phyloP scores from a whole-genome alignment of 1,284 basidiomycete species.

The Grifola frondosa region DNA sequence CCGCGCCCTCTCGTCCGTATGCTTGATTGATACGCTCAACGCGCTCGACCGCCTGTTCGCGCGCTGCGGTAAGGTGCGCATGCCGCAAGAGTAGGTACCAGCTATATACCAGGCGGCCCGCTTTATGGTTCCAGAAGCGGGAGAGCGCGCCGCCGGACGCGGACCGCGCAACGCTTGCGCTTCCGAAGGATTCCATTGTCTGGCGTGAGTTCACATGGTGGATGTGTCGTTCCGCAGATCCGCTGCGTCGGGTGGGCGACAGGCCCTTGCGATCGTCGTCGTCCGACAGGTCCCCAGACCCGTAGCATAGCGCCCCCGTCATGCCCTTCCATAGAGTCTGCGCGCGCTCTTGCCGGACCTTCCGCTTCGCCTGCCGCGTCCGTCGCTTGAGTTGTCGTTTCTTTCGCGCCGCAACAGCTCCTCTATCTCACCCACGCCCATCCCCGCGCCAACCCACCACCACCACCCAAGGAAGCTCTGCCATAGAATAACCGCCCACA shows the following conservation, averaged over 20 bases:
- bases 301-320: constrained; percentile 34
- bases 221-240: neutral
- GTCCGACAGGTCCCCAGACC: constrained; percentile 1
- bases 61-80: constrained; percentile 66
- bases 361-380: constrained; percentile 37
- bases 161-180: neutral
- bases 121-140: constrained; percentile 15
- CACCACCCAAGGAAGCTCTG: constrained; percentile 92
- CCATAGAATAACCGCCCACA: constrained; percentile 89
- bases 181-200: neutral
- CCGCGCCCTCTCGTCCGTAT: constrained; percentile 46
- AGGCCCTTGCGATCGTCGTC: constrained; percentile 8
- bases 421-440: constrained; percentile 64
- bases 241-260: constrained; percentile 9
- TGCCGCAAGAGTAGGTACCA: constrained; percentile 60
- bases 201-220: neutral
- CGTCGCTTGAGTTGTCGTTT: constrained; percentile 53
- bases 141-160: constrained; percentile 7
- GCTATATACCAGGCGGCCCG: constrained; percentile 39
- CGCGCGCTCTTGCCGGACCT: constrained; percentile 45
- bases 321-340: constrained; percentile 56
- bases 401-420: constrained; percentile 57
- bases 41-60: constrained; percentile 63
- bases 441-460: constrained; percentile 96
- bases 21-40: constrained; percentile 60